phyloP scores from a whole-genome alignment of 140 eudicot genomes.

The Flaveria floridana region DNA sequence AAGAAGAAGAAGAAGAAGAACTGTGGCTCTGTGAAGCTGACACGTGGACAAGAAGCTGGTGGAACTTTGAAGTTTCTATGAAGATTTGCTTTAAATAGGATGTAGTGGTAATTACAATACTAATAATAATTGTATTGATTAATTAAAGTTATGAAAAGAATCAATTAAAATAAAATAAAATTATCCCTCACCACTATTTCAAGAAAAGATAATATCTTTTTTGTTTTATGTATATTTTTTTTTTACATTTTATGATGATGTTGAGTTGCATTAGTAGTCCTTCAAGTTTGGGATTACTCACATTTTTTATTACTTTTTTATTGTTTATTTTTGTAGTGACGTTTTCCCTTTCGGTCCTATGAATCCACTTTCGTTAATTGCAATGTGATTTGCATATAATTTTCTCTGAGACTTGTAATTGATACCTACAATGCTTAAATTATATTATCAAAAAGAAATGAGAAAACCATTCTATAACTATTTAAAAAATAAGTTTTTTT shows the following conservation, averaged over 20 bases:
- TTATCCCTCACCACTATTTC: constrained; percentile 4
- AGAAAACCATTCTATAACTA: no score
- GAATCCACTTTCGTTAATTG: neutral
- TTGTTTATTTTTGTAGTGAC: neutral
- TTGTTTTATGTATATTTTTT: neutral
- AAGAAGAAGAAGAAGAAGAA: constrained; percentile 30
- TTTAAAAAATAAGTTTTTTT: no score
- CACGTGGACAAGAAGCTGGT: constrained; percentile 46
- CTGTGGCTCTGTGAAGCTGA: constrained; percentile 45
- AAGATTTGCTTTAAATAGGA: neutral
- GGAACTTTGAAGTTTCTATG: constrained; percentile 29
- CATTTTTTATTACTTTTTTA: no score
- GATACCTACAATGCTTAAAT: no score
- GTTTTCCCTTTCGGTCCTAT: neutral
- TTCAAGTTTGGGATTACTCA: neutral
- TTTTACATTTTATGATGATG: neutral
- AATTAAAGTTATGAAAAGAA: constrained; percentile 34
- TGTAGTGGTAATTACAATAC: constrained; percentile 18
- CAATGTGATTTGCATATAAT: neutral
- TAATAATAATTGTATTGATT: neutral
- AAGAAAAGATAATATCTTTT: neutral
- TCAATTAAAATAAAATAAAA: constrained; percentile 16
- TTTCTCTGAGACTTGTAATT: neutral
- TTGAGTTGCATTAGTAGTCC: neutral
- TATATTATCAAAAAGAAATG: no score